phyloP scores from a whole-genome alignment of 2,329 filamentous ascomycete species.

The Hymenoscyphus fructigenus region DNA sequence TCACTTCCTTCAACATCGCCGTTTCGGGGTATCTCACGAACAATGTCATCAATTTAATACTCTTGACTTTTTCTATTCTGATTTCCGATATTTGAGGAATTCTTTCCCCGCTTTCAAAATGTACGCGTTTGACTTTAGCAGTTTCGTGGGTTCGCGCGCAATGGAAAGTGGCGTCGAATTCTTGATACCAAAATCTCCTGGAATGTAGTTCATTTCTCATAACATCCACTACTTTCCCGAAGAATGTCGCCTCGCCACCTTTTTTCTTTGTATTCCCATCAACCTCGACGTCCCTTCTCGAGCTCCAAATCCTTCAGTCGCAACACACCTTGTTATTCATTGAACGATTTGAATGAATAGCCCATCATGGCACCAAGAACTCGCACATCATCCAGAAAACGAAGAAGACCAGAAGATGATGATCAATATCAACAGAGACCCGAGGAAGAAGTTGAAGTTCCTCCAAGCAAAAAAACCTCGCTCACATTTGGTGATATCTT shows the following conservation, averaged over 20 bases:
- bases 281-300: neutral
- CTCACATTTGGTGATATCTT: neutral
- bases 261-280: slow-evolving; percentile 7
- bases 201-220: slow-evolving; percentile 12
- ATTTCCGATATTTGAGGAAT: neutral
- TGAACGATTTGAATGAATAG: neutral
- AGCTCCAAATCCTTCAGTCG: neutral
- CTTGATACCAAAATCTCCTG: neutral
- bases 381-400: neutral
- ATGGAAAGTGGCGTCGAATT: neutral
- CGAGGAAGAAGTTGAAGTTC: neutral
- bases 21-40: neutral
- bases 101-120: neutral
- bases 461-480: neutral
- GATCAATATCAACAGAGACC: neutral
- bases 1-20: neutral
- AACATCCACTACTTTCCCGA: slow-evolving; percentile 4
- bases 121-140: neutral
- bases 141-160: neutral
- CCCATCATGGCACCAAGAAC: neutral
- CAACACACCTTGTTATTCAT: neutral
- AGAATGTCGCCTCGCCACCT: slow-evolving; percentile 7
- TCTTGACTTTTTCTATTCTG: neutral
- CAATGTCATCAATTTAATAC: neutral
- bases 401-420: neutral